Conservation (phyloP, 352 stramenopile genomes). For the Globisporangium heterothallicum region DNA sequence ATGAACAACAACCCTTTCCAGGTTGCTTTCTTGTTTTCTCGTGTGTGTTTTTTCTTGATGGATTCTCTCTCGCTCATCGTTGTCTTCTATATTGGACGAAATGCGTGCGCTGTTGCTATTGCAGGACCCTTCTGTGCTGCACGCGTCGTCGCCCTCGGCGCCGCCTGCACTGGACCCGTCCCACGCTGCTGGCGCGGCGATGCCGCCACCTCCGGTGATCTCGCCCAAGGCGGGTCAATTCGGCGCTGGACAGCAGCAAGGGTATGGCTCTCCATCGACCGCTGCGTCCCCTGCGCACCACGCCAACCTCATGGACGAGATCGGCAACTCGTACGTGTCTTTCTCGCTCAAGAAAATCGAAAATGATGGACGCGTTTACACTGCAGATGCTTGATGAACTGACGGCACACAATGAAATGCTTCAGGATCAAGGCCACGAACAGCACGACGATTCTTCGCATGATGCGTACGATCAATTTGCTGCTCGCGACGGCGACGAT, state of each 20-base stretch:
- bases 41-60: neutral
- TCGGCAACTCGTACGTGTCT: conserved; percentile 49
- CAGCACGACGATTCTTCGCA: conserved; percentile 68
- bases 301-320: conserved; percentile 82
- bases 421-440: conserved; percentile 77
- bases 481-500: conserved; percentile 72
- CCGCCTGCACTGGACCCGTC: conserved; percentile 19
- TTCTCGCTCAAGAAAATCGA: too few relatives aligned
- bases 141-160: conserved; percentile 20
- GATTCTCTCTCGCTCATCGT: too few relatives aligned
- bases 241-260: conserved; percentile 13
- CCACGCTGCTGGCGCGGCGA: conserved; percentile 22
- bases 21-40: conserved; percentile 5
- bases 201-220: conserved; percentile 32
- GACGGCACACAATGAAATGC: neutral
- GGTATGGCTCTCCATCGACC: conserved; percentile 9
- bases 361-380: too few relatives aligned
- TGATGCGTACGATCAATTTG: conserved; percentile 79
- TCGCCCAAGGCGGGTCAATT: conserved; percentile 32
- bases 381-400: neutral
- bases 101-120: too few relatives aligned
- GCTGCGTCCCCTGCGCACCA: conserved; percentile 20
- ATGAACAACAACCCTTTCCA: conserved; percentile 30
- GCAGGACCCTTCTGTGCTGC: conserved; percentile 37
- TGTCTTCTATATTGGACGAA: too few relatives aligned